Conservation (phyloP, 371 early-diverging fungal genomes). For the Rhizopus stolonifer region DNA sequence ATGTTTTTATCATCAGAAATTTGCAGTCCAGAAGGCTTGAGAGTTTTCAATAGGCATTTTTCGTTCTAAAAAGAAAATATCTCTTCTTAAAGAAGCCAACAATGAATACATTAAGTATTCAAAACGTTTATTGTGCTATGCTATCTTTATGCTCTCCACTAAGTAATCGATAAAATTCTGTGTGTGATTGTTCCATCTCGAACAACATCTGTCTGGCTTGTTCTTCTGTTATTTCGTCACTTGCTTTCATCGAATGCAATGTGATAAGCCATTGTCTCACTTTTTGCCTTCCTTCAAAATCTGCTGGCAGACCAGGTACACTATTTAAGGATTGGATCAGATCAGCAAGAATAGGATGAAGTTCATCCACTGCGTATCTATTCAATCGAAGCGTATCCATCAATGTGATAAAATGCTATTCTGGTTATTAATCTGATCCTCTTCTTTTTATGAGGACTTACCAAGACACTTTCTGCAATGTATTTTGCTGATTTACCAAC, state of each 20-base stretch:
- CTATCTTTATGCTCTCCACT: slow-evolving; percentile 44
- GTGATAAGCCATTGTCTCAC: slow-evolving; percentile 89
- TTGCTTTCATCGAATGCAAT: slow-evolving; percentile 88
- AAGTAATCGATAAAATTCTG: slow-evolving; percentile 63
- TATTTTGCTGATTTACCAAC: slow-evolving; percentile 66
- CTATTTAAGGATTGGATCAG: slow-evolving; percentile 87
- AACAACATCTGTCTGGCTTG: slow-evolving; percentile 92
- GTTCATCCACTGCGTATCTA: slow-evolving; percentile 85
- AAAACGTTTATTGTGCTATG: slow-evolving; percentile 1
- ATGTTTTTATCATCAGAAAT: too few species aligned
- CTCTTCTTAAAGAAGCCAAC: too few species aligned
- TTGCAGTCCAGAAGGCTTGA: too few species aligned
- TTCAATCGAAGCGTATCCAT: slow-evolving; percentile 90
- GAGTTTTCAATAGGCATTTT: too few species aligned
- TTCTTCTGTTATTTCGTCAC: slow-evolving; percentile 83
- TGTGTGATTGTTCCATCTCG: slow-evolving; percentile 83
- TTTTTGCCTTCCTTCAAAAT: slow-evolving; percentile 80
- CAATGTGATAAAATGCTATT: slow-evolving; percentile 88
- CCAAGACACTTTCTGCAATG: slow-evolving; percentile 85
- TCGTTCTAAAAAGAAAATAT: too few species aligned
- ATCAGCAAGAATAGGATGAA: slow-evolving; percentile 91
- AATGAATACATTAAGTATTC: too few species aligned
- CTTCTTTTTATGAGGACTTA: too few species aligned
- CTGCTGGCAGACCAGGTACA: slow-evolving; percentile 73
- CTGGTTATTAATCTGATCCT: too few species aligned